Evolutionary conservation across 495 filamentous ascomycete species (phyloP).

Genomic region (Viridothelium virens): DNA sequence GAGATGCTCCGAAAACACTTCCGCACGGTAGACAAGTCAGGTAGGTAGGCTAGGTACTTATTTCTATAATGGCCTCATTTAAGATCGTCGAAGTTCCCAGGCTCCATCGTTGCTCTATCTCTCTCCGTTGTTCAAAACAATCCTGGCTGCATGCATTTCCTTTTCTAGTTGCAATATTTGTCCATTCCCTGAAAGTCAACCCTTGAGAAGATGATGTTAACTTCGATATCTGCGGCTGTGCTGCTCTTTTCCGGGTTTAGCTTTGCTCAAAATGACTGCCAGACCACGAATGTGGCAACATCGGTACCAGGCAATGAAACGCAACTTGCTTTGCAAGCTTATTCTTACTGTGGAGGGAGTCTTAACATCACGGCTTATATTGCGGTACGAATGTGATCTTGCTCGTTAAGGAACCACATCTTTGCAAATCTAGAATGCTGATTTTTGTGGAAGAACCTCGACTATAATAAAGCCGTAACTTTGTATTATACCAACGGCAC

Average conservation of each 20-base stretch:
- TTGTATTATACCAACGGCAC: conserved; percentile 26
- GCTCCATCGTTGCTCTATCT: not conserved
- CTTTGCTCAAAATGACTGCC: conserved; percentile 14
- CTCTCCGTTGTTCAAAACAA: not conserved
- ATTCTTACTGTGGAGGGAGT: conserved; percentile 14
- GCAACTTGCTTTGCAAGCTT: conserved; percentile 17
- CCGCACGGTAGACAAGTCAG: not conserved
- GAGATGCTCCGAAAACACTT: conserved; percentile 8
- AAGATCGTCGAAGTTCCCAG: not conserved
- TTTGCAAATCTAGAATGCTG: conserved; percentile 9
- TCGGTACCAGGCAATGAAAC: conserved; percentile 13
- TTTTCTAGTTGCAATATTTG: not conserved
- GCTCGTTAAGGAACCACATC: not conserved
- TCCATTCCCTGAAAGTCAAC: not conserved
- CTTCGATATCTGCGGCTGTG: not conserved
- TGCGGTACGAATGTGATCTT: not conserved
- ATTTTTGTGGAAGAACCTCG: conserved; percentile 15
- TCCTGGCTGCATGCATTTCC: not conserved
- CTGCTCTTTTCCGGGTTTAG: not conserved
- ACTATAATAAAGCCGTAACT: conserved; percentile 25
- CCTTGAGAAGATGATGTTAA: not conserved
- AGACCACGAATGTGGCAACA: conserved; percentile 16
- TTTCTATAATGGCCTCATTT: not conserved
- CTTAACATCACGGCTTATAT: conserved; percentile 6
- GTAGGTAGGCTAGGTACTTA: not conserved